Evolutionary conservation across 345 rosid genomes (phyloP), one percentile per base, ranked within the genome.

Genomic region (Triadica sebifera): DNA sequence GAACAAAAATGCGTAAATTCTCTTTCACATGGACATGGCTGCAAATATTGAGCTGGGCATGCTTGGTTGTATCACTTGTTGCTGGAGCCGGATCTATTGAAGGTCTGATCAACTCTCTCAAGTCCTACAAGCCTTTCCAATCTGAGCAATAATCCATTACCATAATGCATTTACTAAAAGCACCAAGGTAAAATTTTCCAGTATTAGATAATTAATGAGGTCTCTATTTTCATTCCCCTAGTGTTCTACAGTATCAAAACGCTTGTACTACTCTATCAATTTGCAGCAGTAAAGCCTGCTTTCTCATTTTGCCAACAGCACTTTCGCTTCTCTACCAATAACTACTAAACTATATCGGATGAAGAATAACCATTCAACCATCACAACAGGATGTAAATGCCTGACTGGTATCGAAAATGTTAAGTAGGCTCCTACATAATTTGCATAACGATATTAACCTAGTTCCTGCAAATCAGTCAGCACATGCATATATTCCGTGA

Each of bases 61-160:
- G 97, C 82, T 77, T 92, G 67, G n/a, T 79, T 3, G 90, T 91
- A 1, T 89, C 97, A 1, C 71, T 80, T 19, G 63, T 92, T 17
- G 95, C 95, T 0, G 93, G 89, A 0, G 83, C 82, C n/a, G 98
- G 97, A 43, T 89, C 98, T n/a, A 29, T 94, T 64, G 83, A 88
- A 69, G 97, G 98, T 55, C 77, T 94, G 65, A 29, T 81, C 43
- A 74, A 71, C 4, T 83, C 85, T 65, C 84, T 94, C 77, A 85
- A 78, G 87, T 34, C 79, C 12, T 94, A 85, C 75, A 87, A 86
- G 89, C 97, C 98, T 16, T 94, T 94, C 84, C 59, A 80, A 65
- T 10, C 65, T 15, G 62, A 43, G 20, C 37, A 69, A 49, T 63
- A 55, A 67, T 67, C 58, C 64, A 41, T 8, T 19, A 8, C 15